Conservation (phyloP, 208 protist species). For the Acanthamoeba lenticulata region DNA sequence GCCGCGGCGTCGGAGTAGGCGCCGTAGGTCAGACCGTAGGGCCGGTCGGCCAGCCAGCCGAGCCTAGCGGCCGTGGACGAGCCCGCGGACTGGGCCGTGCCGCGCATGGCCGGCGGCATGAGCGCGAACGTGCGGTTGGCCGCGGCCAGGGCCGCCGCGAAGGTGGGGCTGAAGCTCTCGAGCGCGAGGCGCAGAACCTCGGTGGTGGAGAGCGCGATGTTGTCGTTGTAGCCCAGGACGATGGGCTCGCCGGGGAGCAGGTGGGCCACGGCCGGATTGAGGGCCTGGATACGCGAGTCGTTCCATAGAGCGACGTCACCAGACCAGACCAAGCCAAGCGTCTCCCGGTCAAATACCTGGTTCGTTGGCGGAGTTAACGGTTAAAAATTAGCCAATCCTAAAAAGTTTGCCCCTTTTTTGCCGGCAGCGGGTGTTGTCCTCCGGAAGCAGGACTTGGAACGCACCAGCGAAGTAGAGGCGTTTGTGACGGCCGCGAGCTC, state of each 20-base stretch:
- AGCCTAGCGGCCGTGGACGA: background rate
- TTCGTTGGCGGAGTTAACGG: too few species aligned
- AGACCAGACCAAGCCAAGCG: background rate
- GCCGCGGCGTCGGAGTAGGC: background rate
- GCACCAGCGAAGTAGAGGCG: background rate
- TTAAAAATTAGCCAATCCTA: too few species aligned
- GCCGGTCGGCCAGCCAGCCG: background rate
- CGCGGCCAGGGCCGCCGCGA: background rate
- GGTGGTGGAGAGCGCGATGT: background rate
- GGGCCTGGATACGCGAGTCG: slow-evolving; percentile 3
- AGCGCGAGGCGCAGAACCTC: background rate
- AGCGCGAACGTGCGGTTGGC: slow-evolving; percentile 6
- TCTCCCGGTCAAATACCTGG: slow-evolving; percentile 32
- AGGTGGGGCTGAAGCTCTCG: slow-evolving; percentile 25
- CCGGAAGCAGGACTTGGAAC: background rate
- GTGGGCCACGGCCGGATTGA: slow-evolving; percentile 25
- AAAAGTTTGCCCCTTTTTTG: background rate
- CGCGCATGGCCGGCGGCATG: background rate
- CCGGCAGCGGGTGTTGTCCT: background rate
- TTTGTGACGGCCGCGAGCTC: background rate
- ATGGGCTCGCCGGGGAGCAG: background rate
- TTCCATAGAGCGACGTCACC: slow-evolving; percentile 4
- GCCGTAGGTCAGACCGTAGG: background rate
- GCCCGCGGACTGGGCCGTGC: background rate
- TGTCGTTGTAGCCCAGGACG: background rate